A percentile compares a stretch with the other conserved stretches of the same genome.
Evolutionary conservation across 306 rosid genomes (phyloP).

Genomic region (Rosa chinensis): DNA sequence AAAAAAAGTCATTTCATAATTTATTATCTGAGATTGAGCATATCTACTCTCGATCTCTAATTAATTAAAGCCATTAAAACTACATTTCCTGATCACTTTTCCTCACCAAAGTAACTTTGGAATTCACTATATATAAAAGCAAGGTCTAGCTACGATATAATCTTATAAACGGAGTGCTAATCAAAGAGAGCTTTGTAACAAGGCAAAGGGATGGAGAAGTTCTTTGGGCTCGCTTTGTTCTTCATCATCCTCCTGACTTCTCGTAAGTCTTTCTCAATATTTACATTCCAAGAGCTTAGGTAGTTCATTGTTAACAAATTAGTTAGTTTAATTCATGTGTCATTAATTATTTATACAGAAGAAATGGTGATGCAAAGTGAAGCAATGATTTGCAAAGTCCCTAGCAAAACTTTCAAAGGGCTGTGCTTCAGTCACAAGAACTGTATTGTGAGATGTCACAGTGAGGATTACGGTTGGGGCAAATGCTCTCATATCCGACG

Average conservation of each 20-base stretch:
- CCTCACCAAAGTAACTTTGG: not conserved
- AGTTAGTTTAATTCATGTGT: not conserved
- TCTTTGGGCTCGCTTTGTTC: slow-evolving; percentile 3
- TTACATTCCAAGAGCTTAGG: not conserved
- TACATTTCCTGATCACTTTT: not conserved
- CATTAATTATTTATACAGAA: not conserved
- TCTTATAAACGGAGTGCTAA: not conserved
- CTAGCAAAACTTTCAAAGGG: not conserved
- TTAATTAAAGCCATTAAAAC: not conserved
- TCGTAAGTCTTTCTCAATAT: slow-evolving; percentile 6
- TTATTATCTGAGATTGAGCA: not conserved
- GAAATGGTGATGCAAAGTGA: not conserved
- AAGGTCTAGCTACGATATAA: not conserved
- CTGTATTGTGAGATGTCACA: not conserved
- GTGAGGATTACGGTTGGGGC: slow-evolving; percentile 9
- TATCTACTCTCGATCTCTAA: not conserved
- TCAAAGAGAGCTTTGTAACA: not conserved
- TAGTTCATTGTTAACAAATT: not conserved
- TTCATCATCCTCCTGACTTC: slow-evolving; percentile 9
- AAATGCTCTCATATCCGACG: not conserved
- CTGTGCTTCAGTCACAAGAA: not conserved
- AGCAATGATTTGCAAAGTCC: not conserved
- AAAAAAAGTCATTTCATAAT: not conserved
- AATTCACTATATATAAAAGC: not conserved
- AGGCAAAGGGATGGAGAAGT: not conserved